Evolutionary conservation across 2,329 filamentous ascomycete genomes (phyloP).

Genomic region (Verticillium tricorpus): DNA sequence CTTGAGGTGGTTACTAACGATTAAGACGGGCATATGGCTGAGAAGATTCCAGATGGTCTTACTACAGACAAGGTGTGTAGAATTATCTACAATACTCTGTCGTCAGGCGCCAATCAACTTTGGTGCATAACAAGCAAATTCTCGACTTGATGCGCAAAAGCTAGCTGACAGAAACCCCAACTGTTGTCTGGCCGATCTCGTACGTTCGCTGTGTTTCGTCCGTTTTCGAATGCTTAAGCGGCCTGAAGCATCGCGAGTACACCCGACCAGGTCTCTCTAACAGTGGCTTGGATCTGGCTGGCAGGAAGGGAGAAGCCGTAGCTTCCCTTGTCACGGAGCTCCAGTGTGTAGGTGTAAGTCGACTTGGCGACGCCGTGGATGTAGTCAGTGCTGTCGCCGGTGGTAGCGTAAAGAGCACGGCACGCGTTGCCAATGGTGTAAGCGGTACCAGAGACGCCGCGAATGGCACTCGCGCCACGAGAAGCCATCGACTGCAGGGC

Average conservation of each 20-base stretch:
- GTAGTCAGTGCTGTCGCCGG: conserved; percentile 17
- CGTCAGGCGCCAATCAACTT: too few species aligned
- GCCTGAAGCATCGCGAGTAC: conserved; percentile 13
- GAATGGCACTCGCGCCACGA: conserved; percentile 9
- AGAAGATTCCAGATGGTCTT: too few species aligned
- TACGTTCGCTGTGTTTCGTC: too few species aligned
- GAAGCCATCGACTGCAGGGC: conserved; percentile 5
- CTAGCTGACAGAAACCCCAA: too few species aligned
- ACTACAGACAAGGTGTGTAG: too few species aligned
- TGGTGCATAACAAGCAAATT: too few species aligned
- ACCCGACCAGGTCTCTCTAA: conserved; percentile 12
- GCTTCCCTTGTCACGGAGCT: conserved; percentile 9
- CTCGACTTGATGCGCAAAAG: too few species aligned
- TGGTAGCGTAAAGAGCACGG: conserved; percentile 14
- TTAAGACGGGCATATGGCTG: too few species aligned
- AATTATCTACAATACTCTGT: too few species aligned
- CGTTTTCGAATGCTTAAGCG: conserved; percentile 22
- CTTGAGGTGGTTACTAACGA: too few species aligned
- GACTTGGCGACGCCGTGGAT: conserved; percentile 13
- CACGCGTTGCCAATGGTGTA: conserved; percentile 17
- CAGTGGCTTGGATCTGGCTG: conserved; percentile 12
- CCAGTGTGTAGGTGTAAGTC: conserved; percentile 12
- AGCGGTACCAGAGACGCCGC: conserved; percentile 10
- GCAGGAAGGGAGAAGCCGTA: conserved; percentile 12
- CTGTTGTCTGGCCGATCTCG: too few species aligned